Evolutionary conservation across 1,284 basidiomycete species (phyloP).

Genomic region (Tylopilus orsonianus): DNA sequence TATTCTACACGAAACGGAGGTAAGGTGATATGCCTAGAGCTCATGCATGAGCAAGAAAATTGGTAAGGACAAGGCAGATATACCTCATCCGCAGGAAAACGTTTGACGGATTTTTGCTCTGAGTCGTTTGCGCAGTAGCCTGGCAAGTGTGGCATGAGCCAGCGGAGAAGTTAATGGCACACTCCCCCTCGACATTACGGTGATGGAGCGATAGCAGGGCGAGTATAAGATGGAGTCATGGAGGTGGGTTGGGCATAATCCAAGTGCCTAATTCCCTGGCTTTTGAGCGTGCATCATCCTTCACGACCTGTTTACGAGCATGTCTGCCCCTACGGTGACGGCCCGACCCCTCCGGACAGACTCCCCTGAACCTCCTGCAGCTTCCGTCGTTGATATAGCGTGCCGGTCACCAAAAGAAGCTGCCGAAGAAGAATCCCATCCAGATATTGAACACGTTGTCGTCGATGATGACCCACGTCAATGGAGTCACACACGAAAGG

Average conservation of each 20-base stretch:
- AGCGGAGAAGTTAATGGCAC: not conserved
- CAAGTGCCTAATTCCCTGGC: not conserved
- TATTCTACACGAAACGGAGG: slow-evolving; percentile 7
- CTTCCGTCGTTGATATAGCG: slow-evolving; percentile 4
- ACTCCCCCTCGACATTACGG: not conserved
- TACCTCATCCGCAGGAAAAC: slow-evolving; percentile 17
- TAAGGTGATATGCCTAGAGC: slow-evolving; percentile 5
- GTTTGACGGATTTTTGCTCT: no score
- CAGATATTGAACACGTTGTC: slow-evolving; percentile 66
- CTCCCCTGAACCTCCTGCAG: slow-evolving; percentile 1
- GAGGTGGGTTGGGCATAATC: slow-evolving; percentile 10
- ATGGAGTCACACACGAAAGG: slow-evolving; percentile 74
- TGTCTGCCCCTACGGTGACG: slow-evolving; percentile 10
- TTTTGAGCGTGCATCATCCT: slow-evolving; percentile 5
- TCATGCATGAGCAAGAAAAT: slow-evolving; percentile 3
- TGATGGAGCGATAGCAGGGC: not conserved
- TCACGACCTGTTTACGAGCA: slow-evolving; percentile 7
- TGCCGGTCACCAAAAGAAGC: slow-evolving; percentile 2
- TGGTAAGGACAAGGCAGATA: slow-evolving; percentile 18
- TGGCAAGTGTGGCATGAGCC: slow-evolving; percentile 1
- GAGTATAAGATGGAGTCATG: slow-evolving; percentile 24
- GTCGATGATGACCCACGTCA: slow-evolving; percentile 77
- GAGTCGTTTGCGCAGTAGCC: slow-evolving; percentile 1
- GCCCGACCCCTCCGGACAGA: not conserved
- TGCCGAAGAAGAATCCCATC: slow-evolving; percentile 4